Conservation (phyloP, 148 eudicot species). For the Amaranthus palmeri region DNA sequence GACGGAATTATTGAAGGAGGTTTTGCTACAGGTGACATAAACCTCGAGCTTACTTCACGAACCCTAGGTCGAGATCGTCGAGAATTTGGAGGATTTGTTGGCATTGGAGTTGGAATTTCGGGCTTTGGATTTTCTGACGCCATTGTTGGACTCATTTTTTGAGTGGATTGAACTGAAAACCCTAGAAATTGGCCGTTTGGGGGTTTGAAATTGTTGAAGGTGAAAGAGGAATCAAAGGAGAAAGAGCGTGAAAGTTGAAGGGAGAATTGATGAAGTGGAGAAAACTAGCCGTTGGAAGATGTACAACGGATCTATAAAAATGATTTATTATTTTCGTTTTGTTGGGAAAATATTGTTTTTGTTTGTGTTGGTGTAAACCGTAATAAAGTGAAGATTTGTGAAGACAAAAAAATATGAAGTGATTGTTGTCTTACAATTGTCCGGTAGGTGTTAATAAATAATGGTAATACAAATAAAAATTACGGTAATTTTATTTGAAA, state of each 20-base stretch:
- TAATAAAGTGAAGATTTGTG: background rate
- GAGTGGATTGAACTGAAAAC: background rate
- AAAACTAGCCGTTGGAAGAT: background rate
- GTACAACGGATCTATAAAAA: background rate
- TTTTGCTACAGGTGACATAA: conserved; percentile 54
- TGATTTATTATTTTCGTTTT: no score
- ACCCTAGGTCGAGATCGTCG: conserved; percentile 62
- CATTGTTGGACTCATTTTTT: conserved; percentile 20
- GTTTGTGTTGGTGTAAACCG: no score
- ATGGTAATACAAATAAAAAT: no score
- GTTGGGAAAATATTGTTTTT: no score
- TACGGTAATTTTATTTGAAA: no score
- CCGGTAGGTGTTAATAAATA: no score
- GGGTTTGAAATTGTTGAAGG: background rate
- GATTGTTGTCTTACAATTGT: no score
- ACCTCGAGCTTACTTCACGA: conserved; percentile 77
- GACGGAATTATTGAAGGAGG: conserved; percentile 18
- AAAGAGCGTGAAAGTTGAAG: background rate
- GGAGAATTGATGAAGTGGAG: background rate
- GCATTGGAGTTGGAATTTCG: conserved; percentile 20
- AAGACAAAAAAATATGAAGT: no score
- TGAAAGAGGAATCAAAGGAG: background rate
- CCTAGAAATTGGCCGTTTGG: background rate
- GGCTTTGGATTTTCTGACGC: conserved; percentile 27
- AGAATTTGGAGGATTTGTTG: conserved; percentile 34